phyloP scores from a whole-genome alignment of 257 asterid species.

The Solanum peruvianum region DNA sequence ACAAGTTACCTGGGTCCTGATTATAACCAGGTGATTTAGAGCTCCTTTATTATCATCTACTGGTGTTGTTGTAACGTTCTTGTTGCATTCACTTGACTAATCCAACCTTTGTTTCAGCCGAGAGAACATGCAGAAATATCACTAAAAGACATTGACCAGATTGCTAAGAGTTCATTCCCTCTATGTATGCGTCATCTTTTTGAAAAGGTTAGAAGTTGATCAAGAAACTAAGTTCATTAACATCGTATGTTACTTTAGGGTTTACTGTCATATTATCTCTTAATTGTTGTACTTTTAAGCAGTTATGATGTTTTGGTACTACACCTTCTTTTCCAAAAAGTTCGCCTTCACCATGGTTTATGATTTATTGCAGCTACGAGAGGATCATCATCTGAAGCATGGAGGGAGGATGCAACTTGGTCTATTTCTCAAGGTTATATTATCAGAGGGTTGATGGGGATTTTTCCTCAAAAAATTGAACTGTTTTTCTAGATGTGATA shows the following conservation, averaged over 20 bases:
- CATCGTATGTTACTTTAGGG: not conserved
- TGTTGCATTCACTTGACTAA: conserved; percentile 7
- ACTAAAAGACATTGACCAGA: conserved; percentile 77
- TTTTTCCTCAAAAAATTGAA: not conserved
- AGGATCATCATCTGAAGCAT: conserved; percentile 98
- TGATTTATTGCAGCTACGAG: conserved; percentile 54
- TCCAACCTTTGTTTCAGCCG: conserved; percentile 43
- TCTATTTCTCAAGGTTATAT: conserved; percentile 78
- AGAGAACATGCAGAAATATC: conserved; percentile 56
- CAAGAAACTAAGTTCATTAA: not conserved
- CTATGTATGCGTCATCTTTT: conserved; percentile 97
- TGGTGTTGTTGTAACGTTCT: not conserved
- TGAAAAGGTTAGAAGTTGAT: conserved; percentile 50
- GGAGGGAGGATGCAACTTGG: conserved; percentile 97
- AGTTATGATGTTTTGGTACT: not conserved
- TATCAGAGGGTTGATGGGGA: not conserved
- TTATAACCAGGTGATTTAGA: conserved; percentile 68
- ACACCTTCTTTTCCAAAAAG: not conserved
- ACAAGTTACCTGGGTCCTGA: conserved; percentile 90
- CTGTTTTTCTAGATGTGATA: not conserved
- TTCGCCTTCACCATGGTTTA: not conserved
- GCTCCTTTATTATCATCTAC: not conserved
- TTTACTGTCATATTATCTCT: not conserved
- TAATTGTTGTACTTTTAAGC: not conserved
- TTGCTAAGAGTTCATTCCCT: conserved; percentile 85